These are phyloP conservation scores for Butyriboletus regius DNA, from an alignment of 1,284 basidiomycete genomes.

Conservation along the genomic window DNA sequence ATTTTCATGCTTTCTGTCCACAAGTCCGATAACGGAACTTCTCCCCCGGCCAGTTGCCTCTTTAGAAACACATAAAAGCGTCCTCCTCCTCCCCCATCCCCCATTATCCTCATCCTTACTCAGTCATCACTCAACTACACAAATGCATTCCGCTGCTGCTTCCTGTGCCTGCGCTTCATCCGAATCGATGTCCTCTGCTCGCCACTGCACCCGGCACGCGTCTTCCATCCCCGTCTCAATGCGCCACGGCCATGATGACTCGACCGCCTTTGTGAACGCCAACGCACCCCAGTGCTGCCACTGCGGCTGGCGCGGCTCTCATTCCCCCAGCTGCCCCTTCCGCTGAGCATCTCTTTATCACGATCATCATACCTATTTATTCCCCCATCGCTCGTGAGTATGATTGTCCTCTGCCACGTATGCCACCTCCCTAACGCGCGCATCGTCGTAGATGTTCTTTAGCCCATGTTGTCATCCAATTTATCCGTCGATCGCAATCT, in stretches of 20 bases:
- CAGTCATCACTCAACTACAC: not conserved
- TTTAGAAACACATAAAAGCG: slow-evolving; percentile 30
- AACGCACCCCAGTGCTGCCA: slow-evolving; percentile 68
- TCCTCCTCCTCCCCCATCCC: not conserved
- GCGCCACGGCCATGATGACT: slow-evolving; percentile 20
- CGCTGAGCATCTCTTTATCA: slow-evolving; percentile 17
- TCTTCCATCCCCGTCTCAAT: slow-evolving; percentile 18
- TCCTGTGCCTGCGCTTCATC: slow-evolving; percentile 13
- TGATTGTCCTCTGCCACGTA: not conserved
- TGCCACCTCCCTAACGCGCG: not conserved
- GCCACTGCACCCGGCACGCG: slow-evolving; percentile 12
- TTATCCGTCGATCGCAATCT: slow-evolving; percentile 31
- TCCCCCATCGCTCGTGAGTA: slow-evolving; percentile 21
- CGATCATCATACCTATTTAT: slow-evolving; percentile 25
- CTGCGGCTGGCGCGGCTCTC: slow-evolving; percentile 62
- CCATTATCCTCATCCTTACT: not conserved
- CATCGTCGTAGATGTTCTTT: slow-evolving; percentile 9
- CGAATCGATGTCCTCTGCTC: slow-evolving; percentile 4
- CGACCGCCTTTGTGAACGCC: slow-evolving; percentile 25
- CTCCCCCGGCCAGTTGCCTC: slow-evolving; percentile 26
- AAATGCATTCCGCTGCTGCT: slow-evolving; percentile 23
- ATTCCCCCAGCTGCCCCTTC: slow-evolving; percentile 66
- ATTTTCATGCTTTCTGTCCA: slow-evolving; percentile 34
- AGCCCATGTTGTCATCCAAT: slow-evolving; percentile 28
- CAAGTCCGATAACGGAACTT: slow-evolving; percentile 35